Evolutionary conservation across 2,329 filamentous ascomycete species (phyloP), one percentile per base, ranked within the genome.

Genomic region (Fusarium cicatricum): DNA sequence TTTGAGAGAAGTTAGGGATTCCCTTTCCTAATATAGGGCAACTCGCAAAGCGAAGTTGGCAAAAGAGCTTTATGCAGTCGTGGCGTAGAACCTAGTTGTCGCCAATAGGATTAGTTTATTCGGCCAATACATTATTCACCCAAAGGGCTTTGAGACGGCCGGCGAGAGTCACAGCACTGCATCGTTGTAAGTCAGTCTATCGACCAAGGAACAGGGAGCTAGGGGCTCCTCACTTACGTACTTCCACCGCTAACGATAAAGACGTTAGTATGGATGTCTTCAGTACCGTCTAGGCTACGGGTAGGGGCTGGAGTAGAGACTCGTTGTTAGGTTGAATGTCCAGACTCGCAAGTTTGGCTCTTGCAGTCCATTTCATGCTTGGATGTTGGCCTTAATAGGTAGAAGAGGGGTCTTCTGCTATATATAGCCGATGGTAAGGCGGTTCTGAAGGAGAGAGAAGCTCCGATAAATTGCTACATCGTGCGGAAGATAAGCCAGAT

Each of bases 231-330:
- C 1, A 12, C 39, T 40, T 33, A 62, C 61, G 47, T 37, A 19
- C 65, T 65, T 10, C 62, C 61, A 5, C 55, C 62, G 0, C 62
- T 61, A 2, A 65, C 17, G 4, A 65, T 65, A 2, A 62, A 52
- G 3, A 65, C 55, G 17, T 54, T 33, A 0, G 49, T 55, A 1
- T 60, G 14, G 2, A 62, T 23, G 0, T 37, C 5, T 6, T 36
- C 8, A 0, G 49, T 12, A 0, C 15, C 43, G 1, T 11, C 38
- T 1, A 60, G 3, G 1, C 11, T 14, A 1, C 37, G 54, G 1
- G 36, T 6, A 0, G 55, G 44, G 3, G 2, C 8, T 39, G 28
- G 5, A 65, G 58, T 0, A 65, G 15, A 1, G 36, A 34, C 14
- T 49, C 36, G 2, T 60, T 11, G 1, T 65, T 49, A 2, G 52